phyloP scores from a whole-genome alignment of 2,329 filamentous ascomycete species.

The Colletotrichum agaves region DNA sequence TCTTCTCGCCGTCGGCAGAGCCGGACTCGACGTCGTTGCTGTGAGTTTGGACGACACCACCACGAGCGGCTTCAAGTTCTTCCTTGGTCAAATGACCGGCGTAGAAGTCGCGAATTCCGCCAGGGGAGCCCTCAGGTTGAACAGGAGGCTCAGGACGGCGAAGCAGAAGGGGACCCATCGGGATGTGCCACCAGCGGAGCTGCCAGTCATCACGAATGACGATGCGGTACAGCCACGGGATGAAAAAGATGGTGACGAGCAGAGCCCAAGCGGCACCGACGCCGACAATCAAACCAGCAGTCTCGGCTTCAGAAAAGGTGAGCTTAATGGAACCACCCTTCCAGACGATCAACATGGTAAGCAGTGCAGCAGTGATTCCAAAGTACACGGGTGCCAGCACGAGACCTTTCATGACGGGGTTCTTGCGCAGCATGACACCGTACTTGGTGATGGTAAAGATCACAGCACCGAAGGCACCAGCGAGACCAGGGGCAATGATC shows the following conservation, averaged over 20 bases:
- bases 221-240: slow-evolving; percentile 64
- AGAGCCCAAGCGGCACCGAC: slow-evolving; percentile 57
- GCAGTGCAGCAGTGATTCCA: slow-evolving; percentile 57
- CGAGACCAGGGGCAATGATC: slow-evolving; percentile 58
- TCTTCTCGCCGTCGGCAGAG: slow-evolving; percentile 42
- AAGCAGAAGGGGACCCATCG: slow-evolving; percentile 60
- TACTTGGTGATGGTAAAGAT: slow-evolving; percentile 57
- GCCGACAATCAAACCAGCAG: slow-evolving; percentile 60
- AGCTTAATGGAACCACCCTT: slow-evolving; percentile 39
- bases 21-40: slow-evolving; percentile 42
- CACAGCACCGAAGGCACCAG: slow-evolving; percentile 55
- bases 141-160: slow-evolving; percentile 47
- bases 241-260: slow-evolving; percentile 59
- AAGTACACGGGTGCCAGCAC: slow-evolving; percentile 66
- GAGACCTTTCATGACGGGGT: slow-evolving; percentile 54
- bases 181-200: slow-evolving; percentile 62
- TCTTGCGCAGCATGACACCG: slow-evolving; percentile 52
- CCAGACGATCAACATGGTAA: slow-evolving; percentile 39
- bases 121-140: slow-evolving; percentile 49
- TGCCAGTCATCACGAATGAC: slow-evolving; percentile 67
- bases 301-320: slow-evolving; percentile 43
- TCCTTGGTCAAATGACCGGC: slow-evolving; percentile 59
- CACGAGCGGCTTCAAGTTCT: slow-evolving; percentile 52
- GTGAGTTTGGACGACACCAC: slow-evolving; percentile 10
- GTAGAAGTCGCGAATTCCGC: slow-evolving; percentile 60